Evolutionary conservation across 2,329 filamentous ascomycete species (phyloP).

Genomic region (Stachybotrys chartarum): DNA sequence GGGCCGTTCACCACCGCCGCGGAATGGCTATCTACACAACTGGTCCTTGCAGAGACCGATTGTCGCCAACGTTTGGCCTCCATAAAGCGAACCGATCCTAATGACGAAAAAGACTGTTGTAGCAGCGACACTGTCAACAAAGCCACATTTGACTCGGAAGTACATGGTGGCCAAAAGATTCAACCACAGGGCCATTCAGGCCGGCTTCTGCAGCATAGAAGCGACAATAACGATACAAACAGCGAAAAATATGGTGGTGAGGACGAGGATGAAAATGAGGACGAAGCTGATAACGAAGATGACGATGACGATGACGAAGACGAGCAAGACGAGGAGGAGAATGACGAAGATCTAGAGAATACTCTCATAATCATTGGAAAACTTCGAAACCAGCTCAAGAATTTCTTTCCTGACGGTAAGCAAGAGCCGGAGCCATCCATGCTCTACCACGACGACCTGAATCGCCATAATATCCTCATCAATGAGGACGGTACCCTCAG

Average conservation of each 20-base stretch:
- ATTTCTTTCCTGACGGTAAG: conserved; percentile 17
- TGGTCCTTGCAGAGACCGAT: conserved; percentile 8
- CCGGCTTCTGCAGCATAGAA: too few species aligned
- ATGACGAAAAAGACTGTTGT: too few species aligned
- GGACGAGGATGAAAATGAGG: background rate
- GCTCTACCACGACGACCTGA: conserved; percentile 28
- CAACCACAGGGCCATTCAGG: too few species aligned
- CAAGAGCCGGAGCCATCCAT: conserved; percentile 17
- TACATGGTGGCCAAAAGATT: too few species aligned
- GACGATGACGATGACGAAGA: background rate
- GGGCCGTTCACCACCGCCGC: conserved; percentile 27
- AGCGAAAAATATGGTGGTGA: too few species aligned
- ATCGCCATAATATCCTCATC: conserved; percentile 29
- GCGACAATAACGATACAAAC: too few species aligned
- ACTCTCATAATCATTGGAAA: conserved; percentile 14
- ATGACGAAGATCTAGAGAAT: conserved; percentile 24
- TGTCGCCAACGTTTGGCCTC: background rate
- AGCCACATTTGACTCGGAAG: too few species aligned
- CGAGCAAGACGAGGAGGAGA: conserved; percentile 21
- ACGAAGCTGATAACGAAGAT: background rate
- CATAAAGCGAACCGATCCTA: too few species aligned
- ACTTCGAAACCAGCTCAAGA: conserved; percentile 19
- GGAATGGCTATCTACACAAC: conserved; percentile 25
- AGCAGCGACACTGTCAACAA: too few species aligned
- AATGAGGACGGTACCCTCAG: conserved; percentile 25